These are phyloP conservation scores for Ananas comosus DNA, from an alignment of 176 grass and related monocot genomes.

Conservation along the genomic window DNA sequence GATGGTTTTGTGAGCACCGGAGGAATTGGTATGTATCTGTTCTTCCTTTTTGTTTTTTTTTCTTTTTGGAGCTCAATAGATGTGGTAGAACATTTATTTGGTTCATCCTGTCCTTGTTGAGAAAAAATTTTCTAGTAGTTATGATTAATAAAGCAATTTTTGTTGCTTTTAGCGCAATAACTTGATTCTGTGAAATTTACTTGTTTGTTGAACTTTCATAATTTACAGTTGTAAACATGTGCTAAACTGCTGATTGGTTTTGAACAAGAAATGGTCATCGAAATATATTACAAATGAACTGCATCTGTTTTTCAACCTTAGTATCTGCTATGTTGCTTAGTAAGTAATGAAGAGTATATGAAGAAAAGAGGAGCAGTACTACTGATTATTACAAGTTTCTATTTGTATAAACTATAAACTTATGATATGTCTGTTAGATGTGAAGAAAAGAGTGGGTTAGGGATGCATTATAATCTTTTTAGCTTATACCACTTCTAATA, in stretches of 20 bases:
- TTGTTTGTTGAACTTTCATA: neutral
- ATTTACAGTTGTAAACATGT: neutral
- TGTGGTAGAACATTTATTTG: neutral
- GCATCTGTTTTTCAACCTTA: neutral
- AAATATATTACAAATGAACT: neutral
- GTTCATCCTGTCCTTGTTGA: neutral
- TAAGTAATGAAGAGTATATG: neutral
- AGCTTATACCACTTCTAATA: too few species aligned
- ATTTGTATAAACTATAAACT: neutral
- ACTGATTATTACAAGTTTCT: neutral
- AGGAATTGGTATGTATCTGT: conserved; percentile 45
- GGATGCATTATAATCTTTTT: too few species aligned
- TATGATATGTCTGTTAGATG: neutral
- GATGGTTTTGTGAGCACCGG: conserved; percentile 94
- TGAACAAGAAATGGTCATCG: neutral
- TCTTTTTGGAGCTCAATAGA: neutral
- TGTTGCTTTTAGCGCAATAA: too few species aligned
- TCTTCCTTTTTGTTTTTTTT: neutral
- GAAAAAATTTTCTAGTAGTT: too few species aligned
- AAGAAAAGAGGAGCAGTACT: neutral
- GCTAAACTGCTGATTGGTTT: neutral
- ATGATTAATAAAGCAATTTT: too few species aligned
- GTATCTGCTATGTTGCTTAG: neutral
- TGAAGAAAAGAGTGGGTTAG: neutral
- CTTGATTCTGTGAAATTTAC: neutral